phyloP scores from a whole-genome alignment of 305 asterid species.

The Solanum hybrid region DNA sequence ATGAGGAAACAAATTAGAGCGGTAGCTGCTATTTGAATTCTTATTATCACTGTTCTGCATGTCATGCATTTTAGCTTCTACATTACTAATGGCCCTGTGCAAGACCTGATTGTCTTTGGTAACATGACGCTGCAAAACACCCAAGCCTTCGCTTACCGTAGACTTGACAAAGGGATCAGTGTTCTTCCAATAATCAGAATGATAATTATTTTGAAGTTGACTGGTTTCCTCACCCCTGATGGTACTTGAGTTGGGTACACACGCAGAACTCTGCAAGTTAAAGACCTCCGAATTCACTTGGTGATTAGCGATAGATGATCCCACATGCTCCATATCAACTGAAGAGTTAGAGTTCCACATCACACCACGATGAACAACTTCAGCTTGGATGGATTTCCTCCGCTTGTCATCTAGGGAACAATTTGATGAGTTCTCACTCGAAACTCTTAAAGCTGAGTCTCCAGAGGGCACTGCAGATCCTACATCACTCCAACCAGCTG shows the following conservation, averaged over 20 bases:
- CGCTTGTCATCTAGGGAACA: slow-evolving; percentile 30
- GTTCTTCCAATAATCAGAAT: slow-evolving; percentile 52
- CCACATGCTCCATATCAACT: slow-evolving; percentile 31
- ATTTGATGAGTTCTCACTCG: slow-evolving; percentile 24
- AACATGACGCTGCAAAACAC: slow-evolving; percentile 30
- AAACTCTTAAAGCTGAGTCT: slow-evolving; percentile 29
- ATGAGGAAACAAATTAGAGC: slow-evolving; percentile 49
- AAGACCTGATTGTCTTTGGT: slow-evolving; percentile 29
- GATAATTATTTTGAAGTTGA: slow-evolving; percentile 35
- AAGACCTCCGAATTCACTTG: slow-evolving; percentile 35
- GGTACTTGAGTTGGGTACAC: slow-evolving; percentile 28
- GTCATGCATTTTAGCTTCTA: slow-evolving; percentile 28
- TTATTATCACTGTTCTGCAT: slow-evolving; percentile 33
- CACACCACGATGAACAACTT: slow-evolving; percentile 34
- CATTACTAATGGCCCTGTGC: slow-evolving; percentile 24
- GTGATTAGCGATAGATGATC: slow-evolving; percentile 23
- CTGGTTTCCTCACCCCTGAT: slow-evolving; percentile 30
- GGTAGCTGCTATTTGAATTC: slow-evolving; percentile 60
- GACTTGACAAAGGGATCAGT: slow-evolving; percentile 32
- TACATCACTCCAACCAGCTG: slow-evolving; percentile 42
- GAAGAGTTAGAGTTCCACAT: slow-evolving; percentile 38
- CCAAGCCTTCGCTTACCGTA: slow-evolving; percentile 39
- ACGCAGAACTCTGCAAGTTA: slow-evolving; percentile 33
- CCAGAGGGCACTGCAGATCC: slow-evolving; percentile 31
- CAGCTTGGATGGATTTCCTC: slow-evolving; percentile 31